Evolutionary conservation across 2,329 filamentous ascomycete genomes (phyloP), one percentile per base, ranked within the genome.

Genomic region (Aureobasidium sp.): DNA sequence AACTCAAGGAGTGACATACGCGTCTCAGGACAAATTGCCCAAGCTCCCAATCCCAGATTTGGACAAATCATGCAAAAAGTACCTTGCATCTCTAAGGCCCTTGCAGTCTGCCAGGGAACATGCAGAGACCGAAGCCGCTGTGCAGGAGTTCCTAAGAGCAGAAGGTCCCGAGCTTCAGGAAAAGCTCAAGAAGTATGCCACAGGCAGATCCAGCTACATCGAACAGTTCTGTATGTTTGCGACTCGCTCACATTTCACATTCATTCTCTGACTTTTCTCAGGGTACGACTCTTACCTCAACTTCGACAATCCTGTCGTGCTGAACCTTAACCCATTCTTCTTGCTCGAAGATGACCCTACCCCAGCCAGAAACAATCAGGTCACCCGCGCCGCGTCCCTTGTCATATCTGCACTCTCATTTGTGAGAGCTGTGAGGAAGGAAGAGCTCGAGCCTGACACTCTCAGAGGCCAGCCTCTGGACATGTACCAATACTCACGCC

Each of bases 241-340:
- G 4, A 29, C 6, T 29, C 41, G 90, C 27, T 24, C 2, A 10
- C 36, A 20, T 5, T 6, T 5, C 12, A 10, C 3, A 5, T 6
- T 15, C 43, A 27, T 29, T 47, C n/a, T 34, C 66, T 63, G 15
- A 60, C 29, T 3, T 15, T 6, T 20, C 6, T 47, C 65, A 96
- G 92, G 92, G 94, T 97, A 97, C 73, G 94, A 99, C 74, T 97
- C 94, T 34, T 99, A 97, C 72, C 82, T 99, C 66, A 97, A 97
- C 77, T 99, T 88, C 72, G 94, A 97, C 73, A 97, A 97, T 71
- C 92, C 94, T 0, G 94, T 99, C 44, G 94, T 99, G 44, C 83
- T 99, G 67, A 97, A 99, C 76, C 79, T 99, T 66, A 99, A 99
- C 71, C 94, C 94, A 0, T 99, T 99, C 78, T 99, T 99, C 78